Evolutionary conservation across 305 asterid genomes (phyloP), one percentile per base, ranked within the genome.

Genomic region (Nicotiana rustica): DNA sequence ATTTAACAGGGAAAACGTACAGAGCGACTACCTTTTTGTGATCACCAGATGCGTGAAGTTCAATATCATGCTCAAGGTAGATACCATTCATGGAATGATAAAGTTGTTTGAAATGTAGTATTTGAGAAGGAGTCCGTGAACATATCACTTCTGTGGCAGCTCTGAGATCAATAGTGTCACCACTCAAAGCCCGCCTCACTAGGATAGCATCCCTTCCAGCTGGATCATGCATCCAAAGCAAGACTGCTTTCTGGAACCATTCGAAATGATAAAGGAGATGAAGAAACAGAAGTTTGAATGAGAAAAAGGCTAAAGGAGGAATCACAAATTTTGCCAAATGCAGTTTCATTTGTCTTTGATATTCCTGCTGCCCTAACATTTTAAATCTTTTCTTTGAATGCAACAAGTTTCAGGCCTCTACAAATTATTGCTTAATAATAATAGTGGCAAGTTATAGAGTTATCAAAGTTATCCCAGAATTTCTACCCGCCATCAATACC

Each of bases 141-240:
- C 98, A 96, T 82, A 96, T 86, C 21, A 96, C 94, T 91, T 95
- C 98, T 55, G 97, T 95, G 19, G 96, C 98, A 82, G 91, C 94
- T 88, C 85, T 89, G 36, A 93, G 89, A 90, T 91, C 83, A 52
- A 89, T 82, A 18, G 41, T 4, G 2, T 83, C 90, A 61, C 86
- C 90, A 65, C 79, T 41, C 88, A 96, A 87, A 82, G 97, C 92
- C 75, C 84, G 59, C 88, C 94, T 89, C 6, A 93, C 86, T 44
- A 93, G 85, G 12, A 85, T 85, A 73, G 99, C 99, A 85, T 96
- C 99, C 59, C 97, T 90, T 56, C 85, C 82, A 47, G 95, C 95
- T 31, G 98, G 99, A 91, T 96, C 98, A 81, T 91, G 91, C 95
- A 96, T 84, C 99, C 99, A 95, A 44, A 91, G 90, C 69, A 91